Conservation (phyloP, 768 basidiomycete genomes). For the Pluteus cervinus region DNA sequence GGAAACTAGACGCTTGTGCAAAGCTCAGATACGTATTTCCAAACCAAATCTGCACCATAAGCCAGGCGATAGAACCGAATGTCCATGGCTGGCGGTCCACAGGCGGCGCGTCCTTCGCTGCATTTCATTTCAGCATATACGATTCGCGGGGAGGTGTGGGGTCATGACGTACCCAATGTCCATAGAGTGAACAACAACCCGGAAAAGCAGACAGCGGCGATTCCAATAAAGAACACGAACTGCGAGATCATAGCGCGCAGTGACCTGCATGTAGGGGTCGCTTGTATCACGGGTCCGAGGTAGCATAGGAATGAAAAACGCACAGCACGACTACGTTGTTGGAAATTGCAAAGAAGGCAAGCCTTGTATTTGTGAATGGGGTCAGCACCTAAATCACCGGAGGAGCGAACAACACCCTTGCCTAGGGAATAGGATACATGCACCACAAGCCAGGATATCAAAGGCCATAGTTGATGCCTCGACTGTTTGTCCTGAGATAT, state of each 20-base stretch:
- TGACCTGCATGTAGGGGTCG: constrained; percentile 37
- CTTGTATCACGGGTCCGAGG: background rate
- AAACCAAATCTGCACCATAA: constrained; percentile 87
- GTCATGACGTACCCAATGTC: constrained; percentile 34
- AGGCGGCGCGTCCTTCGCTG: constrained; percentile 8
- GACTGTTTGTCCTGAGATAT: constrained; percentile 18
- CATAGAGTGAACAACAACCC: constrained; percentile 55
- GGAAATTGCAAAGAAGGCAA: constrained; percentile 77
- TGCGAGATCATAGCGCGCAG: constrained; percentile 78
- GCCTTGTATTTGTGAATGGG: constrained; percentile 24
- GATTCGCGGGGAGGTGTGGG: too few species aligned
- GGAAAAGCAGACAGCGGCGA: constrained; percentile 77
- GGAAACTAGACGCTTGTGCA: constrained; percentile 50
- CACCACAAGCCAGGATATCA: constrained; percentile 79
- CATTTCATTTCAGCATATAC: too few species aligned
- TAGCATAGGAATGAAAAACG: constrained; percentile 15
- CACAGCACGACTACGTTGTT: constrained; percentile 79
- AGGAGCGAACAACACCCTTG: constrained; percentile 17
- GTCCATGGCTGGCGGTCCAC: constrained; percentile 25
- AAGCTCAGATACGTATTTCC: constrained; percentile 67
- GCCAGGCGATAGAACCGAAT: constrained; percentile 62
- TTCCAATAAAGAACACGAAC: constrained; percentile 73
- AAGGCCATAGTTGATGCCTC: constrained; percentile 62
- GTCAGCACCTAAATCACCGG: constrained; percentile 2
- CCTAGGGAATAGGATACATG: constrained; percentile 83